A percentile compares a stretch with the other conserved stretches of the same genome.
Evolutionary conservation across 768 basidiomycete genomes (phyloP).

Genomic region (Agaricus subrufescens): DNA sequence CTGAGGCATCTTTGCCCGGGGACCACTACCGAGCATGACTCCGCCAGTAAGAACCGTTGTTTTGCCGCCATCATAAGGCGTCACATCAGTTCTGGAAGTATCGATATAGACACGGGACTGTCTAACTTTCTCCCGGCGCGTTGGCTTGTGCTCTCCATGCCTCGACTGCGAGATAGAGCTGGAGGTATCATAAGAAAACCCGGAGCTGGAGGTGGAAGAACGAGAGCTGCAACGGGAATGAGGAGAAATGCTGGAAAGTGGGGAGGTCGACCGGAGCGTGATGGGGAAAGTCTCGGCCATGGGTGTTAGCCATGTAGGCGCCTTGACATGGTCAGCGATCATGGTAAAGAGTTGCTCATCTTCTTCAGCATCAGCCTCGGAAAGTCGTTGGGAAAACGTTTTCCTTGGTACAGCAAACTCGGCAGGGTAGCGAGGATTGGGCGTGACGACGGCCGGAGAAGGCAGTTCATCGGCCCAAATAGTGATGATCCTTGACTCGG

Average conservation of each 20-base stretch:
- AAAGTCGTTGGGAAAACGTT: conserved; percentile 71
- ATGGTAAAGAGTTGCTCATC: conserved; percentile 71
- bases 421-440: conserved; percentile 20
- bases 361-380: conserved; percentile 66
- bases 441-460: conserved; percentile 20
- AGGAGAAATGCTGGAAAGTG: conserved; percentile 54
- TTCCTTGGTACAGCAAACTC: conserved; percentile 28
- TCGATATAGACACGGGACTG: conserved; percentile 73
- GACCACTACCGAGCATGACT: conserved; percentile 72
- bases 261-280: conserved; percentile 49
- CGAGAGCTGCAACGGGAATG: conserved; percentile 68
- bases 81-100: conserved; percentile 70
- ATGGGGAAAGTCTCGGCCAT: conserved; percentile 55
- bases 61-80: conserved; percentile 84
- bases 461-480: conserved; percentile 62
- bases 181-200: conserved; percentile 51
- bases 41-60: conserved; percentile 85
- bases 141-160: conserved; percentile 38
- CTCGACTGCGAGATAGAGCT: conserved; percentile 38
- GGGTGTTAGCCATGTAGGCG: conserved; percentile 68
- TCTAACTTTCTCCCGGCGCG: conserved; percentile 65
- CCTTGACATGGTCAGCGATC: conserved; percentile 67
- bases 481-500: conserved; percentile 40
- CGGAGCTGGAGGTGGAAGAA: conserved; percentile 65
- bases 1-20: conserved; percentile 23